These are phyloP conservation scores for Staphylotrichum longicolle DNA, from an alignment of 495 filamentous ascomycete genomes.

Conservation along the genomic window DNA sequence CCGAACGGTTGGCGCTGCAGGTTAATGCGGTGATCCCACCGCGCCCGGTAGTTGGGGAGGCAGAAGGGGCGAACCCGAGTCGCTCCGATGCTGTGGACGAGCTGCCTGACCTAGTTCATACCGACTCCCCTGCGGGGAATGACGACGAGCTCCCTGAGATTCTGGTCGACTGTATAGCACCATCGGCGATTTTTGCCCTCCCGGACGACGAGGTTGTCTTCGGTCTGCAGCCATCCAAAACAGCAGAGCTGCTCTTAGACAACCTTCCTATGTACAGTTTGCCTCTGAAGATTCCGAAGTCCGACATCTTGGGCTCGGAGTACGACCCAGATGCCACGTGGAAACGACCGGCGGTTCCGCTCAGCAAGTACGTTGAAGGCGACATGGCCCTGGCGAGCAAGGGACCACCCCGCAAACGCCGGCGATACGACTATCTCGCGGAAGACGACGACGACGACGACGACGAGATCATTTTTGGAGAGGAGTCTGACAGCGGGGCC, in stretches of 20 bases:
- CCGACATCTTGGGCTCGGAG: slow-evolving; percentile 54
- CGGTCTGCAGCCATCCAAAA: slow-evolving; percentile 68
- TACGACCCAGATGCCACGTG: slow-evolving; percentile 65
- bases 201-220: slow-evolving; percentile 80
- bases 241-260: slow-evolving; percentile 75
- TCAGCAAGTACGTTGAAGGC: slow-evolving; percentile 82
- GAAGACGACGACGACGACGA: slow-evolving; percentile 63
- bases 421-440: slow-evolving; percentile 72
- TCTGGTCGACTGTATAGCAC: slow-evolving; percentile 49
- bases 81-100: slow-evolving; percentile 27
- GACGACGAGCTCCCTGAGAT: slow-evolving; percentile 48
- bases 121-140: slow-evolving; percentile 47
- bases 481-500: slow-evolving; percentile 40
- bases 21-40: slow-evolving; percentile 55
- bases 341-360: slow-evolving; percentile 73
- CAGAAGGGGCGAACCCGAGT: slow-evolving; percentile 32
- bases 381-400: slow-evolving; percentile 67
- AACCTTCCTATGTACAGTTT: slow-evolving; percentile 80
- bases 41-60: slow-evolving; percentile 14
- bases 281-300: slow-evolving; percentile 56
- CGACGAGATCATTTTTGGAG: slow-evolving; percentile 47
- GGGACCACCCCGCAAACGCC: slow-evolving; percentile 69
- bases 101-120: slow-evolving; percentile 68
- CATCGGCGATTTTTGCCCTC: slow-evolving; percentile 80
- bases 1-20: slow-evolving; percentile 63